These are phyloP conservation scores for Ensete glaucum DNA, from an alignment of 176 grass and related monocot genomes.

Conservation along the genomic window DNA sequence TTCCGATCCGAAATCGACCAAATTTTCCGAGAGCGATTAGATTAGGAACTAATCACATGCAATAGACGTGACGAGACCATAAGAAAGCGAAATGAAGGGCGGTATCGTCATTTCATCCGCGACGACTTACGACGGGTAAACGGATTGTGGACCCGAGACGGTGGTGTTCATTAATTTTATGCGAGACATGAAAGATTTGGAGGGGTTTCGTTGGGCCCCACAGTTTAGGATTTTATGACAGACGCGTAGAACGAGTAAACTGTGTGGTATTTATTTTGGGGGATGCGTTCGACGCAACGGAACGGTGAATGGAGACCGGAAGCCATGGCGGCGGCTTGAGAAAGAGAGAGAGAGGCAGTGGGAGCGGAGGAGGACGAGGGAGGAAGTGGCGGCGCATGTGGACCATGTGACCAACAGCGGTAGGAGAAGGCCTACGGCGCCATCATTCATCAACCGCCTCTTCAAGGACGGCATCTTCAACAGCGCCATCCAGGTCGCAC, in stretches of 20 bases:
- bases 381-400: conserved; percentile 41
- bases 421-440: conserved; percentile 23
- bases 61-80: neutral
- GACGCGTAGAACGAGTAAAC: neutral
- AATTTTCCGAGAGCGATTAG: neutral
- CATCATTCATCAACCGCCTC: conserved; percentile 51
- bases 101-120: neutral
- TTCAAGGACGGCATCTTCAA: conserved; percentile 60
- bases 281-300: too few relatives aligned
- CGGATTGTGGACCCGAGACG: too few relatives aligned
- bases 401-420: conserved; percentile 36
- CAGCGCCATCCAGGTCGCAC: conserved; percentile 43
- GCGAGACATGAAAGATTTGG: too few relatives aligned
- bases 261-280: neutral
- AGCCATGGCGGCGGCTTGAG: too few relatives aligned
- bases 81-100: neutral
- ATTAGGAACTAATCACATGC: neutral
- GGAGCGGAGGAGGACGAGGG: neutral
- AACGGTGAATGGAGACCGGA: too few relatives aligned
- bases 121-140: too few relatives aligned
- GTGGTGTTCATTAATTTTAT: neutral
- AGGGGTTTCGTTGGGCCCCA: neutral
- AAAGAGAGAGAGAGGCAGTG: neutral
- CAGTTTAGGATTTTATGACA: neutral
- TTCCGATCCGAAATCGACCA: neutral